Percentiles rank a stretch among this genome's conserved stretches.
phyloP scores from a whole-genome alignment of 768 basidiomycete species.

The Russula virescens region DNA sequence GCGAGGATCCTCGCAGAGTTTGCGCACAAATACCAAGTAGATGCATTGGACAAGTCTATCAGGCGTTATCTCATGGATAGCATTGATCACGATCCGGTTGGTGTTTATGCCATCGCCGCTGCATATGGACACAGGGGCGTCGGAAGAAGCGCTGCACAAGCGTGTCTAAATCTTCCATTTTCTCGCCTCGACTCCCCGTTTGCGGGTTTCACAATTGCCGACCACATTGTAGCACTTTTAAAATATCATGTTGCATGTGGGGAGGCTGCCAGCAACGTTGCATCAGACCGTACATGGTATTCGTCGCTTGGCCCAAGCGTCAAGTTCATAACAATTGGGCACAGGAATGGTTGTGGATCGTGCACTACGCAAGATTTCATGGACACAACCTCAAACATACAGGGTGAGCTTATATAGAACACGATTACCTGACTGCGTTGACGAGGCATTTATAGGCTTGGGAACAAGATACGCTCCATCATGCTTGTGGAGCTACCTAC shows the following conservation, averaged over 20 bases:
- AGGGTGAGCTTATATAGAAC: neutral
- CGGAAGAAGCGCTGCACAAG: neutral
- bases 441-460: neutral
- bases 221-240: neutral
- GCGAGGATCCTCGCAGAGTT: conserved; percentile 11
- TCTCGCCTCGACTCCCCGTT: neutral
- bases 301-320: neutral
- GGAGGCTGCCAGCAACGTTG: neutral
- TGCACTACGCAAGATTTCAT: neutral
- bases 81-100: conserved; percentile 13
- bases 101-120: conserved; percentile 13
- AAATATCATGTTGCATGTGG: conserved; percentile 5
- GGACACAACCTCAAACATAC: too few species aligned
- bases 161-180: neutral
- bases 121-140: neutral
- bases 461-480: neutral
- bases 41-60: neutral
- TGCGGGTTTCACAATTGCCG: neutral
- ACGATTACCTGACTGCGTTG: neutral
- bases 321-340: neutral
- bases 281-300: neutral
- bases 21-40: conserved; percentile 17
- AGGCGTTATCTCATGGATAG: neutral
- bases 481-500: conserved; percentile 1
- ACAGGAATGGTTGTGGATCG: neutral